phyloP scores from a whole-genome alignment of 2,329 filamentous ascomycete species.

The Cladosporium sp. region DNA sequence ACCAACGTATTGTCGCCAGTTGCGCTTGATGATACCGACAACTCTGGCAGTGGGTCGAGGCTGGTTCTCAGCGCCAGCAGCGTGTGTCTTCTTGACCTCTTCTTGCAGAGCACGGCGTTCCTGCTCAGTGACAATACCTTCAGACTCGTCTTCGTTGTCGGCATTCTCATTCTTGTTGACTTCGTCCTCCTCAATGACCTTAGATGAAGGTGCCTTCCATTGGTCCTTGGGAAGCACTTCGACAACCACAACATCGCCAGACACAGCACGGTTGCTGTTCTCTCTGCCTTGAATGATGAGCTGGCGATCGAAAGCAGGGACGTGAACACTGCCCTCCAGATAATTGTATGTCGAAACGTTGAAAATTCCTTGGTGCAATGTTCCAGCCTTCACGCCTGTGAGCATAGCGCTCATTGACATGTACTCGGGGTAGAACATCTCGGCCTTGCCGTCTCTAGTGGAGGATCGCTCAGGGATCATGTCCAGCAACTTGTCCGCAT shows the following conservation, averaged over 20 bases:
- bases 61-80: constrained; percentile 67
- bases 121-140: constrained; percentile 77
- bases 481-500: constrained; percentile 80
- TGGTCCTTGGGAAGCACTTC: constrained; percentile 91
- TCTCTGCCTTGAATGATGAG: constrained; percentile 86
- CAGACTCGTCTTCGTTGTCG: constrained; percentile 71
- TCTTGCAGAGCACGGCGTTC: constrained; percentile 86
- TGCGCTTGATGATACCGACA: constrained; percentile 88
- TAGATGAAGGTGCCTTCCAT: constrained; percentile 94
- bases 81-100: constrained; percentile 82
- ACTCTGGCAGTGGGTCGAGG: constrained; percentile 89
- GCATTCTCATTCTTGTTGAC: constrained; percentile 92
- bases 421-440: constrained; percentile 85
- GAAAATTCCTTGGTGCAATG: constrained; percentile 91
- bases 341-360: constrained; percentile 98
- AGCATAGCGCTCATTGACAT: constrained; percentile 86
- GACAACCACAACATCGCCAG: constrained; percentile 88
- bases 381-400: constrained; percentile 84
- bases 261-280: constrained; percentile 91
- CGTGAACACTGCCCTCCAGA: constrained; percentile 85
- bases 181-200: constrained; percentile 91
- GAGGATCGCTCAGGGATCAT: constrained; percentile 79
- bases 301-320: constrained; percentile 83
- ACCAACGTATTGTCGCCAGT: constrained; percentile 97
- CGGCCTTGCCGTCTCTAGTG: constrained; percentile 59